Base-by-base conservation (phyloP, 257 asterid genomes). In the Salvia splendens region DNA sequence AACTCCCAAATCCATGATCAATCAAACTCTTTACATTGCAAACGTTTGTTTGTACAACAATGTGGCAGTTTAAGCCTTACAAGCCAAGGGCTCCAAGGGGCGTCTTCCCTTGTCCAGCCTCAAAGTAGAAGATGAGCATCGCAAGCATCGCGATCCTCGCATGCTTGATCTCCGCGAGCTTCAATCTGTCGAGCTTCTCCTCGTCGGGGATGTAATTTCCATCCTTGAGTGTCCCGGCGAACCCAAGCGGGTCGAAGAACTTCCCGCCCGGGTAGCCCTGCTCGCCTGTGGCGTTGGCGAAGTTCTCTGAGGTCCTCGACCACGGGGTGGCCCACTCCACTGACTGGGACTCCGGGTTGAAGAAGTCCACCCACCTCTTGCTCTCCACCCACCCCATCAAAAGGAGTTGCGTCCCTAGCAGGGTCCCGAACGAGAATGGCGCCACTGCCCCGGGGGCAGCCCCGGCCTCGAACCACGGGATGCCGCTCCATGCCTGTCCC, bases 381-480 rank as follows among this genome's bases (percentile, higher is more conserved):
- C 96, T 85, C 83, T 93, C 97, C 20, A 93, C 99, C 99, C 99
- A 93, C 1, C 99, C 97, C 99, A 93, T 93, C 54, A 93, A 90
- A 16, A 93, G 78, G 24, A 93, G 92, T 53, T 93, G 99, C 0
- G 99, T 93, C 4, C 96, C 99, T 1, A 93, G 94, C 12, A 93
- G 88, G 6, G 92, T 63, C 12, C 99, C 99, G 58, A 93, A 93
- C 5, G 96, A 90, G 86, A 90, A 93, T 3, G 99, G 99, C 1
- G 99, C 96, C 59, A 93, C 80, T 0, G 99, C 99, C 1, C 96
- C 90, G 0, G 99, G 99, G 70, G 85, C 95, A 0, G 97, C 97
- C 8, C 97, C 97, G 0, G 99, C 99, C 60, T 87, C 90, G 16
- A 93, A 93, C 99, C 99, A 90, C 8, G 99, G 95, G 68, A 93